phyloP scores from a whole-genome alignment of 129 eudicot species.

The Helianthus annuus region HanXRQr2.0-SUNRISE NC_035436.2:89989567-89990066 shows the following conservation, averaged over 20 bases:
- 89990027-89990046: too few relatives aligned
- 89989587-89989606: constrained; percentile 78
- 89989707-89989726: constrained; percentile 37
- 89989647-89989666: constrained; percentile 52
- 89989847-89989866: too few relatives aligned
- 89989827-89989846: too few relatives aligned
- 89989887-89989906: too few relatives aligned
- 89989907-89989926: too few relatives aligned
- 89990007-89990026: too few relatives aligned
- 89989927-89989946: too few relatives aligned
- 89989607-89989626: constrained; percentile 68
- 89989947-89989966: too few relatives aligned
- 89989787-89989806: constrained; percentile 45
- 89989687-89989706: constrained; percentile 60
- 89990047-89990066: too few relatives aligned
- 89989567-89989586: constrained; percentile 68
- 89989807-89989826: background rate
- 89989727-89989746: constrained; percentile 47
- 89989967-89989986: too few relatives aligned
- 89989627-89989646: constrained; percentile 77
- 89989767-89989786: constrained; percentile 47
- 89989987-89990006: too few relatives aligned
- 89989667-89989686: constrained; percentile 82
- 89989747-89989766: constrained; percentile 73
- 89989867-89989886: too few relatives aligned